Base-by-base conservation (phyloP, 2,329 filamentous ascomycete species). In the Clonostachys rhizophaga region DNA sequence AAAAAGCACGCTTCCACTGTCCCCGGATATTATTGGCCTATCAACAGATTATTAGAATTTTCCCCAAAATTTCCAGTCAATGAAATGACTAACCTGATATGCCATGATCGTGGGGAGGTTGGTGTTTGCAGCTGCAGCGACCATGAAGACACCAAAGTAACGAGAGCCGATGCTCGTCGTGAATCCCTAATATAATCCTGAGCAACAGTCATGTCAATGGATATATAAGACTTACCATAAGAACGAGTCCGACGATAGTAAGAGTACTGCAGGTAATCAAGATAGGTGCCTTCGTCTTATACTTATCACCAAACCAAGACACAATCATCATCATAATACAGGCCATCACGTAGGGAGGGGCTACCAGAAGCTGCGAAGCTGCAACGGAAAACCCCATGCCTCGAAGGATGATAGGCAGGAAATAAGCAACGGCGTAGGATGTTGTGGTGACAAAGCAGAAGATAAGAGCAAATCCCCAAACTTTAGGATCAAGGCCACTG, bases 271-370 rank as follows among this genome's bases (percentile, higher is more conserved):
- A 53, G 33, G 52, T 30, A 12, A 52, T 35, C 16, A 60, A 50
- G 2, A 60, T 47, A 0, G 55, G 56, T 1, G 49, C 54, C 1
- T 56, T 53, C 4, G 54, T 47, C 14, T 48, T 49, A n/a, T 55
- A 55, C 16, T 49, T 49, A 37, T 61, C 58, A 12, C 54, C 52
- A 0, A 56, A 20, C 53, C 53, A 58, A 18, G 52, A 52, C 5
- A 47, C 43, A 2, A 47, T 20, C 18, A 46, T 56, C 24, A 55
- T 55, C 36, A 53, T 43, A 13, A 58, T 35, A 3, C 47, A 54
- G 2, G 56, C 52, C 1, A 56, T 46, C 7, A 59, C 43, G n/a
- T 57, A 59, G 2, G 58, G 58, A 6, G 59, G 59, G 1, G 56
- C 54, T 6, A 48, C 50, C 5, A 62, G 52, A 12, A 56, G 49